These are phyloP conservation scores for Platanthera guangdongensis DNA, from an alignment of 106 monocot genomes.

Conservation along the genomic window DNA sequence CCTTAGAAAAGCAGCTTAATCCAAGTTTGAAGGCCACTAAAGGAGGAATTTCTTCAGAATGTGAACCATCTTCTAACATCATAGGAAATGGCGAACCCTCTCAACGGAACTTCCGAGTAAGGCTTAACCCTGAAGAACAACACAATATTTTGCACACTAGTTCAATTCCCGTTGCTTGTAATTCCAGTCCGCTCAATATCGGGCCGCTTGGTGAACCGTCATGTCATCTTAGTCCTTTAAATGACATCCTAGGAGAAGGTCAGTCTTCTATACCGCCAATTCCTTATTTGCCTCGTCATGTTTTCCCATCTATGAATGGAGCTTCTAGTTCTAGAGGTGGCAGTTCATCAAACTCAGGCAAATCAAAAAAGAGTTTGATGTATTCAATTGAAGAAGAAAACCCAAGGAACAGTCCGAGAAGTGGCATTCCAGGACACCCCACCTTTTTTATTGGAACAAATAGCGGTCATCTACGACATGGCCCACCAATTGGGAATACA, in stretches of 20 bases:
- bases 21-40: neutral
- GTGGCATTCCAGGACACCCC: slow-evolving; percentile 2
- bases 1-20: slow-evolving; percentile 21
- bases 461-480: slow-evolving; percentile 21
- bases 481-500: slow-evolving; percentile 31
- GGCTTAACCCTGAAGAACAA: slow-evolving; percentile 30
- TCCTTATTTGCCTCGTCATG: slow-evolving; percentile 16
- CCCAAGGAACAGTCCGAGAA: slow-evolving; percentile 15
- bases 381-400: slow-evolving; percentile 18
- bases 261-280: slow-evolving; percentile 18
- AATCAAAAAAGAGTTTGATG: slow-evolving; percentile 21
- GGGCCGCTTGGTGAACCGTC: slow-evolving; percentile 29
- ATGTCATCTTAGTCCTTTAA: slow-evolving; percentile 14
- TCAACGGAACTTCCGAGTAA: slow-evolving; percentile 42
- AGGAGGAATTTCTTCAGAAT: slow-evolving; percentile 7
- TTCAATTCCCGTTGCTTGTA: slow-evolving; percentile 20
- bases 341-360: slow-evolving; percentile 21
- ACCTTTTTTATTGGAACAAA: slow-evolving; percentile 15
- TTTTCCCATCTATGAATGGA: slow-evolving; percentile 16
- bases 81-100: slow-evolving; percentile 27
- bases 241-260: slow-evolving; percentile 25
- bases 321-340: slow-evolving; percentile 21
- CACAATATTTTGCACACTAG: slow-evolving; percentile 20
- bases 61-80: slow-evolving; percentile 6
- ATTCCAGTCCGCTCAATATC: slow-evolving; percentile 20